Evolutionary conservation across 2,329 filamentous ascomycete species (phyloP).

Genomic region (Elsinoe batatas): DNA sequence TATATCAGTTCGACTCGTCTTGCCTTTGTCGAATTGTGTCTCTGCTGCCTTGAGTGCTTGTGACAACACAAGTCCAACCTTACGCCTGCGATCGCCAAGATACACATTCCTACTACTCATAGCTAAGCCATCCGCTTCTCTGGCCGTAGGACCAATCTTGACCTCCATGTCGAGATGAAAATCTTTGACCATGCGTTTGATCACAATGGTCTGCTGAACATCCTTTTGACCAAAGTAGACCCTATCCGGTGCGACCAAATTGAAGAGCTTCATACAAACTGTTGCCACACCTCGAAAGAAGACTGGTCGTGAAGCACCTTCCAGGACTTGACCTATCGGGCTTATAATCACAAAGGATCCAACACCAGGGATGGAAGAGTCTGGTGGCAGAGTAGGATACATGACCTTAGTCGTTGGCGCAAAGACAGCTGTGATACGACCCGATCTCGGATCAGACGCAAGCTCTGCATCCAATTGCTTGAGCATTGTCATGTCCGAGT

Average conservation of each 20-base stretch:
- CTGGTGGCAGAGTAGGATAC: conserved; percentile 73
- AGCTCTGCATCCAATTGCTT: conserved; percentile 61
- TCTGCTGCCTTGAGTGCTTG: conserved; percentile 63
- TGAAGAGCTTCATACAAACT: conserved; percentile 89
- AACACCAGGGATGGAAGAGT: conserved; percentile 61
- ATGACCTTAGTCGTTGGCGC: conserved; percentile 73
- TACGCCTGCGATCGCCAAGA: conserved; percentile 64
- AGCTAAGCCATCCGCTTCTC: conserved; percentile 74
- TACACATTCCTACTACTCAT: conserved; percentile 93
- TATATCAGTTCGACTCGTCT: conserved; percentile 53
- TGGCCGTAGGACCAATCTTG: conserved; percentile 61
- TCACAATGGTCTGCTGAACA: conserved; percentile 87
- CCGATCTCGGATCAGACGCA: conserved; percentile 37
- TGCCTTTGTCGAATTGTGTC: conserved; percentile 48
- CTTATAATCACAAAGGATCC: conserved; percentile 90
- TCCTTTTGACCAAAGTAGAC: conserved; percentile 98
- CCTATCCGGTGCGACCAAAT: conserved; percentile 64
- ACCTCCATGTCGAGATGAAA: conserved; percentile 72
- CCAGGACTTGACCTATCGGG: conserved; percentile 68
- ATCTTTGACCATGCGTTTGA: conserved; percentile 77
- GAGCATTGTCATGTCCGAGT: conserved; percentile 59
- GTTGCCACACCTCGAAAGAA: conserved; percentile 97
- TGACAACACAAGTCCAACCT: conserved; percentile 61
- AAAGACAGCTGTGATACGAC: conserved; percentile 72
- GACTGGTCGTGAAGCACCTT: conserved; percentile 77